Conservation (phyloP, 1,139 yeast species). For the Pichia sp. region DNA sequence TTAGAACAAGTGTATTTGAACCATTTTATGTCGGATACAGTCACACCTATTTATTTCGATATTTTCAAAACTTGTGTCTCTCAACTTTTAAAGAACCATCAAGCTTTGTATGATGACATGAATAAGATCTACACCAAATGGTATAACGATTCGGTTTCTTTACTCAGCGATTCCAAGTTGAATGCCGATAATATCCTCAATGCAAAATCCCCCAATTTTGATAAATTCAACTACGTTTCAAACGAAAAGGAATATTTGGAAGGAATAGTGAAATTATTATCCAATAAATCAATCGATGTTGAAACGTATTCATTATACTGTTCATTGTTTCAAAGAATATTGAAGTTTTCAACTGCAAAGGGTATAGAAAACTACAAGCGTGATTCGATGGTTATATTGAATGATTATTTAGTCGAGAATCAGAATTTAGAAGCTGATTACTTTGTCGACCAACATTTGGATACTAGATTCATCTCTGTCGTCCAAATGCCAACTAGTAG, state of each 20-base stretch:
- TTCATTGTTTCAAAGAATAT: conserved; percentile 40
- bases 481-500: conserved; percentile 55
- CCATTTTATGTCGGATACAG: conserved; percentile 31
- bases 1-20: conserved; percentile 40
- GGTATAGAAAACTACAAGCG: conserved; percentile 28
- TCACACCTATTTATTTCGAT: conserved; percentile 33
- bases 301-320: conserved; percentile 44
- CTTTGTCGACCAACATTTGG: conserved; percentile 35
- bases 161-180: not conserved
- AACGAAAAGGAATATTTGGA: conserved; percentile 26
- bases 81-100: conserved; percentile 33
- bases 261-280: conserved; percentile 33
- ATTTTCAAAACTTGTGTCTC: conserved; percentile 29
- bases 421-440: conserved; percentile 34
- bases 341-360: conserved; percentile 34
- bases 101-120: conserved; percentile 27
- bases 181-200: not conserved
- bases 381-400: conserved; percentile 24
- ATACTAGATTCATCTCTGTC: conserved; percentile 39
- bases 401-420: conserved; percentile 32
- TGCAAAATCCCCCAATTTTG: conserved; percentile 26
- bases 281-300: conserved; percentile 33
- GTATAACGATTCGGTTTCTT: conserved; percentile 20
- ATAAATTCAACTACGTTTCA: conserved; percentile 21
- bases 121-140: conserved; percentile 20